These are phyloP conservation scores for Magnolia sinica DNA, from an alignment of 164 flowering plant species.

Conservation along the genomic window DNA sequence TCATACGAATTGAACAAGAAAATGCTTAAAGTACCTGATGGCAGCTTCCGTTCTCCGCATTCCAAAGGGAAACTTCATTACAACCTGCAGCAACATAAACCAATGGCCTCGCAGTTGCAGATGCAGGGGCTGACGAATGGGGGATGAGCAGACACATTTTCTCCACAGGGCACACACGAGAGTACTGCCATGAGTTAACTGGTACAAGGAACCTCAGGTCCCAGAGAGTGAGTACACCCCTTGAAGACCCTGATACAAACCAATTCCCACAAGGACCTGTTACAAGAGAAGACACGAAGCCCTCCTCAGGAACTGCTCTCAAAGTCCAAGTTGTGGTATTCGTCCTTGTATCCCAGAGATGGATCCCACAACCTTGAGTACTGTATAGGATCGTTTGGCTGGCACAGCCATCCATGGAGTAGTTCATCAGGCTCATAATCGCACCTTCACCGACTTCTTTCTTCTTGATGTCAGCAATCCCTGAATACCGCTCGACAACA, in stretches of 20 bases:
- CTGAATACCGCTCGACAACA: slow-evolving; percentile 92
- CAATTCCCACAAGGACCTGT: slow-evolving; percentile 87
- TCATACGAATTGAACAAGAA: neutral
- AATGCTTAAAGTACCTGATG: slow-evolving; percentile 62
- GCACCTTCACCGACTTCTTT: slow-evolving; percentile 82
- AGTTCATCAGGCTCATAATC: slow-evolving; percentile 61
- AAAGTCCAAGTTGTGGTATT: slow-evolving; percentile 60
- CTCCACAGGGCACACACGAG: slow-evolving; percentile 74
- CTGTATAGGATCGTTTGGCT: slow-evolving; percentile 77
- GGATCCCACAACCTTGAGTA: slow-evolving; percentile 82
- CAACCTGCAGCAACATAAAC: slow-evolving; percentile 97
- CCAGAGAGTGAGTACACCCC: slow-evolving; percentile 96
- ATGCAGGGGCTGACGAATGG: slow-evolving; percentile 49
- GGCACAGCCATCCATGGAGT: slow-evolving; percentile 46
- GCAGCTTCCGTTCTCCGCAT: slow-evolving; percentile 98
- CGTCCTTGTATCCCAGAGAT: slow-evolving; percentile 85
- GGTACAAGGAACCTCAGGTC: slow-evolving; percentile 92
- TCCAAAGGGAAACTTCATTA: slow-evolving; percentile 96
- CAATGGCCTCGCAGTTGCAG: slow-evolving; percentile 68
- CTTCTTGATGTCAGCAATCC: slow-evolving; percentile 79
- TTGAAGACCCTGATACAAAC: slow-evolving; percentile 97
- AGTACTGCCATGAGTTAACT: slow-evolving; percentile 85
- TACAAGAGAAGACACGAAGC: slow-evolving; percentile 74
- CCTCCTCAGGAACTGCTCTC: slow-evolving; percentile 80
- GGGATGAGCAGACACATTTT: slow-evolving; percentile 82